Evolutionary conservation across 1,284 basidiomycete genomes (phyloP), one percentile per base, ranked within the genome.

Genomic region (Malassezia obtusa): DNA sequence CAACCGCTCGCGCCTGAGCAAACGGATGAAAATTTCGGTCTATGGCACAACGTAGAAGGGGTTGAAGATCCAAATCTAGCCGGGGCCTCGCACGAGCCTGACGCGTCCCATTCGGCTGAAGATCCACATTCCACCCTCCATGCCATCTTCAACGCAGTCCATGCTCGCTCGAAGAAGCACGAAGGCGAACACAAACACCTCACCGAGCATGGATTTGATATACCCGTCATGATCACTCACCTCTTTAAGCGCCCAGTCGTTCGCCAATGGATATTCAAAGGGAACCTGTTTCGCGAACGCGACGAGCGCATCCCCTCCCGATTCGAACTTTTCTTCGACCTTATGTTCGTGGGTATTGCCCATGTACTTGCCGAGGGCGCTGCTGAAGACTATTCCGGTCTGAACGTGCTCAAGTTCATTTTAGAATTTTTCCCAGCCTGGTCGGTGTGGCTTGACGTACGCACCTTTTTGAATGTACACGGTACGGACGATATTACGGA

Each of bases 311-410:
- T 65, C 24, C 62, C 71, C 1, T 60, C 59, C 10, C 65, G 70
- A 24, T 70, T 71, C 45, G 73, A 75, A 48, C 65, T 75, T 15
- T 72, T 75, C 32, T 74, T 72, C 28, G 73, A 74, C 48, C 58
- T 71, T 19, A 63, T 67, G 56, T 64, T 72, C 38, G 67, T 68
- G 41, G 67, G 65, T 14, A 55, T 69, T n/a, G 62, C 64, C 10
- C 67, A 69, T 32, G 43, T 60, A 0, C 57, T 68, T 0, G 65
- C 68, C 2, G 67, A 71, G 28, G 62, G 62, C 37, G 64, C 62
- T 7, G 50, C 50, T 1, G 52, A 50, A 22, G 37, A 37, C 19
- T 52, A 56, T 2, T 59, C 63, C n/a, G 65, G 60, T 17, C 59
- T 70, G 50, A 64, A 65, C 19, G 59, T 70, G 32, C 54, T 68